phyloP scores from a whole-genome alignment of 768 basidiomycete species.

The Pleurotus pulmonarius region DNA sequence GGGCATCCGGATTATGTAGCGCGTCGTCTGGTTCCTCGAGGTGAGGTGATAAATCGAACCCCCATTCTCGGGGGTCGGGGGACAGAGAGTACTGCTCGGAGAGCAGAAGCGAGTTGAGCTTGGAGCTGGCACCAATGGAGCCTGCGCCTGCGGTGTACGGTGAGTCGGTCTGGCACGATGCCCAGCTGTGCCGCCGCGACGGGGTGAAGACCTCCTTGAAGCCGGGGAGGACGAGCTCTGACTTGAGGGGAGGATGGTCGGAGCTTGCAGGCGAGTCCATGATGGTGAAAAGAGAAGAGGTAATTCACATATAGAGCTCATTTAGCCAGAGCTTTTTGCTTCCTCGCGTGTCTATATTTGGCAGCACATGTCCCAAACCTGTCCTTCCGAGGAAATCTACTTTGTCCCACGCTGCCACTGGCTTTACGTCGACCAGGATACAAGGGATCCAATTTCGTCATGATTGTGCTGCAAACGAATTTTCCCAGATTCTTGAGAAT shows the following conservation, averaged over 20 bases:
- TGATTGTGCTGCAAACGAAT: too few relatives aligned
- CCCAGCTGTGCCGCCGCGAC: slow-evolving; percentile 3
- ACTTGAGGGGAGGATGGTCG: neutral
- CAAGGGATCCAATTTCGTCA: too few relatives aligned
- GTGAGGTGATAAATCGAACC: slow-evolving; percentile 52
- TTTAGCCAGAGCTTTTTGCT: neutral
- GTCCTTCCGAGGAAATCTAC: neutral
- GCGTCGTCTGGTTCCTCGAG: slow-evolving; percentile 65
- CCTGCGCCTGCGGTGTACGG: slow-evolving; percentile 11
- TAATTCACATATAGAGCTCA: neutral
- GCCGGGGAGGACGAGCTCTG: neutral
- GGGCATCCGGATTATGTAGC: slow-evolving; percentile 61
- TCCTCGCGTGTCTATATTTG: neutral
- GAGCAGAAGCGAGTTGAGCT: neutral
- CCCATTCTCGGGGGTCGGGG: slow-evolving; percentile 67
- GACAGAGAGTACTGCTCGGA: slow-evolving; percentile 54
- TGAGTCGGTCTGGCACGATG: slow-evolving; percentile 8
- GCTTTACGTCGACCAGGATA: too few relatives aligned
- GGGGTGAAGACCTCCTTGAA: slow-evolving; percentile 1
- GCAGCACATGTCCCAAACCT: neutral
- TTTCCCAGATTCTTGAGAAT: too few relatives aligned
- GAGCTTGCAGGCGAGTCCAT: slow-evolving; percentile 3
- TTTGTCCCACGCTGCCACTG: too few relatives aligned
- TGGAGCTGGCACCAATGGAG: slow-evolving; percentile 5
- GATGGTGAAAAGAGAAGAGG: neutral